Percentiles rank a stretch among this genome's conserved stretches.
These are phyloP conservation scores for Exserohilum turcica DNA, from an alignment of 2,329 filamentous ascomycete species.

Conservation along the genomic window DNA sequence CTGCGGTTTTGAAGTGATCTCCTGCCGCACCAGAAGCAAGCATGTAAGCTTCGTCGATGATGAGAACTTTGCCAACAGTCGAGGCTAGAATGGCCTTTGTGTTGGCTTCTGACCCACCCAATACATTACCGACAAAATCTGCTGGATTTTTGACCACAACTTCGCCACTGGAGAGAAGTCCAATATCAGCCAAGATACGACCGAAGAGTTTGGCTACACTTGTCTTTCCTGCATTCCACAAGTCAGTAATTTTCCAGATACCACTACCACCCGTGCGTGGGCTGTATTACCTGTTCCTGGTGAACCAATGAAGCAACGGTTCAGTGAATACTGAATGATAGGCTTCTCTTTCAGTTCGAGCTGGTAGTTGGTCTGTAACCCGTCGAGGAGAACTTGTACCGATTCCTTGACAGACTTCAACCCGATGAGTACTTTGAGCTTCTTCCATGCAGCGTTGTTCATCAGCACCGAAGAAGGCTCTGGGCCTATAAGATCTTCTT, in stretches of 20 bases:
- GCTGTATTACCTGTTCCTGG: slow-evolving; percentile 78
- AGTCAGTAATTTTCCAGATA: slow-evolving; percentile 29
- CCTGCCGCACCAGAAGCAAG: slow-evolving; percentile 53
- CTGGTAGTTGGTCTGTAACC: slow-evolving; percentile 66
- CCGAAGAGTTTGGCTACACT: slow-evolving; percentile 73
- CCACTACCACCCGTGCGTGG: slow-evolving; percentile 27
- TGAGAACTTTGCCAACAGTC: slow-evolving; percentile 72
- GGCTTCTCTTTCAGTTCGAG: slow-evolving; percentile 67
- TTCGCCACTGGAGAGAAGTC: slow-evolving; percentile 70
- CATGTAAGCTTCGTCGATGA: slow-evolving; percentile 81
- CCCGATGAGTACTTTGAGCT: slow-evolving; percentile 64
- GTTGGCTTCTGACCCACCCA: slow-evolving; percentile 71
- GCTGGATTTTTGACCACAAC: slow-evolving; percentile 74
- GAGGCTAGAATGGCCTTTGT: slow-evolving; percentile 73
- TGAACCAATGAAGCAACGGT: slow-evolving; percentile 71
- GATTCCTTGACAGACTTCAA: slow-evolving; percentile 66
- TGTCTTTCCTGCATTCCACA: slow-evolving; percentile 2
- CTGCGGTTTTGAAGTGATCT: slow-evolving; percentile 64
- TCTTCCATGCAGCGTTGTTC: slow-evolving; percentile 61
- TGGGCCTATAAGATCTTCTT: slow-evolving; percentile 73
- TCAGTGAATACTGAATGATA: slow-evolving; percentile 65
- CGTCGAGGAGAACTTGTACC: slow-evolving; percentile 63
- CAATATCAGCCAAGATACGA: slow-evolving; percentile 68
- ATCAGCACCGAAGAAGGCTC: slow-evolving; percentile 62
- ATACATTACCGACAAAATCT: slow-evolving; percentile 68